Evolutionary conservation across 225 moss, liverwort and hornwort genomes (phyloP).

Genomic region (Straminergon stramineum): DNA sequence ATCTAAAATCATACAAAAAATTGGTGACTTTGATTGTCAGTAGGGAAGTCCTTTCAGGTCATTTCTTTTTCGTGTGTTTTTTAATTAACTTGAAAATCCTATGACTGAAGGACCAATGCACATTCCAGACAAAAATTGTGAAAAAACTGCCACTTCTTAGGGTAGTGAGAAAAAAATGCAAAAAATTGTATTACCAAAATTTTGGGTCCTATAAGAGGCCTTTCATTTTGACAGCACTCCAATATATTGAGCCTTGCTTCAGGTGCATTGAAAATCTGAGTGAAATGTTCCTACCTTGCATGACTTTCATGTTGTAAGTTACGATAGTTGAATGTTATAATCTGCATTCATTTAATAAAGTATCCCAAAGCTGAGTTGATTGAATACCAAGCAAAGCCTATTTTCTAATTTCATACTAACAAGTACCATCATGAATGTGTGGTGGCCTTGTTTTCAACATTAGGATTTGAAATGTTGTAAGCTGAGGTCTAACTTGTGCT

Average conservation of each 20-base stretch:
- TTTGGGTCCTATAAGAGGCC: not conserved
- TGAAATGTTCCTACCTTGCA: not conserved
- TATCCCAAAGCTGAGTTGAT: not conserved
- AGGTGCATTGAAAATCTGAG: too few species aligned
- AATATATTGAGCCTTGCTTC: not conserved
- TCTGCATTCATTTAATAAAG: not conserved
- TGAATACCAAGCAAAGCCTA: not conserved
- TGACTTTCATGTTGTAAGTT: not conserved
- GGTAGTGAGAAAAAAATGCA: not conserved
- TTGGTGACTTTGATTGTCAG: not conserved
- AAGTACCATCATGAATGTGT: not conserved
- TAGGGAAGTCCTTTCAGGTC: not conserved
- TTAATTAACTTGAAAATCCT: not conserved
- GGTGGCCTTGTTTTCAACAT: not conserved
- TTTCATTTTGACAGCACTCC: not conserved
- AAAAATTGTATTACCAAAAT: not conserved
- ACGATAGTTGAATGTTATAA: not conserved
- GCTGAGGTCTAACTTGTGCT: too few species aligned
- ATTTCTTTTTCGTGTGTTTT: not conserved
- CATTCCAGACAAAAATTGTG: not conserved
- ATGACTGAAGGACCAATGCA: not conserved
- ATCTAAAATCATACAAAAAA: not conserved
- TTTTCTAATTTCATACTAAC: not conserved
- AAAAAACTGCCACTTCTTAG: not conserved
- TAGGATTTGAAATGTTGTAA: not conserved